Evolutionary conservation across 2,329 filamentous ascomycete genomes (phyloP), one percentile per base, ranked within the genome.

Genomic region (Lachnellula subtilissima): DNA sequence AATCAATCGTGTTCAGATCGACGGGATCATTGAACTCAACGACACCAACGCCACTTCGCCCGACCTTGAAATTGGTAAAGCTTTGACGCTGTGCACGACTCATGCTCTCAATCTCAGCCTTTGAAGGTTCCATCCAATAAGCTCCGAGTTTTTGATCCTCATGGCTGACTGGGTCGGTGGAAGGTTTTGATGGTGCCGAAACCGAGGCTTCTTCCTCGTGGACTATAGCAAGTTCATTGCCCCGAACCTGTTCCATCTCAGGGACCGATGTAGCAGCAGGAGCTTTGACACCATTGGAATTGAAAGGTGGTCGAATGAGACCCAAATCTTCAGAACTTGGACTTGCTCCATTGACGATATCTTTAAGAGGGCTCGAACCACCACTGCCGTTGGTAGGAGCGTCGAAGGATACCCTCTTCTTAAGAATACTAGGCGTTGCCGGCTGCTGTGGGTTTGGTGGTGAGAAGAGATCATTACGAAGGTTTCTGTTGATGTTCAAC

Each of bases 391-490:
- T 72, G 35, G 78, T 80, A 65, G 80, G 81, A 4, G 86, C 85
- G 68, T 96, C 91, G 66, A 97, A 99, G 75, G 91, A 97, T 52
- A 99, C 94, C 52, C 88, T 86, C 77, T 96, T 97, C 61, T 87
- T 86, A 42, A 89, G 73, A 48, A 75, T 73, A 11, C 74, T 64
- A 56, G 79, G 76, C 35, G 73, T 67, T 69, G 64, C 57, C 69
- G 61, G 70, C 61, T 36, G 68, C 59, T 56, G 69, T 36, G 58
- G 52, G 14, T 75, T 78, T 0, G 83, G 82, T 1, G 83, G 82
- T 2, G 78, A 80, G 69, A 87, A 88, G 15, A 86, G 76, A 65
- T 90, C 87, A 56, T 82, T 91, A 53, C 89, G 83, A 69, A 99
- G 79, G 63, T 87, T 88, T 61, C 91, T 87, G 73, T 97, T 95